Evolutionary conservation across 352 stramenopile genomes (phyloP), one percentile per base, ranked within the genome.

Genomic region (Phytophthora megakarya): DNA sequence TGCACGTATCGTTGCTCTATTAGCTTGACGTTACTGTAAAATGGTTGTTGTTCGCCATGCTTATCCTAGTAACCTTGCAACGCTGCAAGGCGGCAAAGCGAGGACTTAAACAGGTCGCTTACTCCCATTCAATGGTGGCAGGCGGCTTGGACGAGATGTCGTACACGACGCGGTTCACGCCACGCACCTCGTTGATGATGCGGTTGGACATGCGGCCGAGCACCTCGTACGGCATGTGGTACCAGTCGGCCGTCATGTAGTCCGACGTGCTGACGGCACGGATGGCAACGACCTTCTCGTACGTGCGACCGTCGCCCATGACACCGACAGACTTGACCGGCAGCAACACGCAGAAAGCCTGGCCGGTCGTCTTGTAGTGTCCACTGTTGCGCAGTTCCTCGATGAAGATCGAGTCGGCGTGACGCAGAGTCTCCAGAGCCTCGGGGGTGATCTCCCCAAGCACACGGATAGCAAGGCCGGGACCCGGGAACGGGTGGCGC

Each of bases 241-340:
- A 99, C 92, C 98, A 99, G 77, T 99, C 96, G 16, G 97, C 98
- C 23, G 97, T 99, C 98, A 99, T 99, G 78, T 98, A 99, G 78
- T 99, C 98, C 25, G 93, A 99, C n/a, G 98, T 99, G 59, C 96
- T 97, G 21, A 99, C 97, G 63, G 94, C 98, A 52, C 98, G 93
- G 50, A 99, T 96, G 58, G 92, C 93, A 54, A 97, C 67, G 26
- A 97, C 90, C 73, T 97, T 97, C 65, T 99, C 96, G 80, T 99
- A 99, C 30, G 97, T 99, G 60, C 97, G 88, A 32, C 94, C 92
- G 73, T 99, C 97, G 65, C 97, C 97, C 97, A 99, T 99, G 51
- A 99, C 97, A 45, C 98, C 98, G 3, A 99, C 97, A 52, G 88
- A 98, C 72, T 98, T 98, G 53, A 97, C 87, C 21, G 97, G 97